A percentile compares a stretch with the other conserved stretches of the same genome.
These are phyloP conservation scores for Fusarium globosum DNA, from an alignment of 2,329 filamentous ascomycete genomes.

Conservation along the genomic window DNA sequence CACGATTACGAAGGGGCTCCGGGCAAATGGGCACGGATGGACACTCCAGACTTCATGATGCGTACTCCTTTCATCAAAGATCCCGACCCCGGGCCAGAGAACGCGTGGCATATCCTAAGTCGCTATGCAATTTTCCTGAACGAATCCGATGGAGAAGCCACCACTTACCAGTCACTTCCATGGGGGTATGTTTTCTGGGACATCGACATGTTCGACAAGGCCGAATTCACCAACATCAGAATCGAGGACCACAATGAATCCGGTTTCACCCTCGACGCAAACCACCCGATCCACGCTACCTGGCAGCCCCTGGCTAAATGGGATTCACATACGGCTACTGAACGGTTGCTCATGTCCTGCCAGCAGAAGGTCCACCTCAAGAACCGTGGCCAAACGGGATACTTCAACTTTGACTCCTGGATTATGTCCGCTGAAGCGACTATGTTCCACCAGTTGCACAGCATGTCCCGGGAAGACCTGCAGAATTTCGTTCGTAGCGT, in stretches of 20 bases:
- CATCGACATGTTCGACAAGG: constrained; percentile 6
- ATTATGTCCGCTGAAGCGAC: neutral
- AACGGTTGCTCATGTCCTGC: neutral
- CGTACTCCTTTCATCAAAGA: constrained; percentile 21
- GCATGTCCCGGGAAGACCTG: neutral
- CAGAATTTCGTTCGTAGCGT: neutral
- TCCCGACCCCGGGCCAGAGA: neutral
- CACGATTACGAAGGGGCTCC: neutral
- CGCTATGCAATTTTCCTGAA: neutral
- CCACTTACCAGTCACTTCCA: neutral
- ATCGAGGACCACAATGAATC: neutral
- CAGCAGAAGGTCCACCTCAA: neutral
- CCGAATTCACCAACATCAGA: neutral
- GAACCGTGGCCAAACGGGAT: neutral
- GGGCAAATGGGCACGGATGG: neutral
- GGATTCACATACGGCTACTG: neutral
- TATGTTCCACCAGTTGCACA: neutral
- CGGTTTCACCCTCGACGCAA: neutral
- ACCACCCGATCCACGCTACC: neutral
- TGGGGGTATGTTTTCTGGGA: constrained; percentile 30
- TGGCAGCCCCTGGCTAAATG: neutral
- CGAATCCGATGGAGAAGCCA: too few species aligned
- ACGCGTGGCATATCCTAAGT: neutral
- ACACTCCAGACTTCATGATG: neutral
- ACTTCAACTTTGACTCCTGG: constrained; percentile 11